Conservation (phyloP, 495 filamentous ascomycete genomes). For the Delitschia confertaspora region DNA sequence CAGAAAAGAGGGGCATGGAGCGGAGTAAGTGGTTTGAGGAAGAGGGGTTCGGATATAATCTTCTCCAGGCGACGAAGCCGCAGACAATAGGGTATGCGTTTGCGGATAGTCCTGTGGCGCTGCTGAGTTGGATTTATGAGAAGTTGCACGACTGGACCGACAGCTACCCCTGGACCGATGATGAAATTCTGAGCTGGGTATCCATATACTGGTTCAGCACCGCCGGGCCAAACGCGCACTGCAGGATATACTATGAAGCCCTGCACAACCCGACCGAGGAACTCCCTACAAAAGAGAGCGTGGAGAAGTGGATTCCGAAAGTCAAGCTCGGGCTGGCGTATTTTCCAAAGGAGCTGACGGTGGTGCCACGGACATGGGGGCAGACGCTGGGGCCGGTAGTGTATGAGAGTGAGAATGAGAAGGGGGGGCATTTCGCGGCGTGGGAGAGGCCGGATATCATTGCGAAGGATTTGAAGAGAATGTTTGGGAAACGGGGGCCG, state of each 20-base stretch:
- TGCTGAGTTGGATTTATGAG: slow-evolving; percentile 50
- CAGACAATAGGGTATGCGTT: slow-evolving; percentile 45
- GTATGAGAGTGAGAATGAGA: slow-evolving; percentile 15
- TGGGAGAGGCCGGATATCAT: slow-evolving; percentile 24
- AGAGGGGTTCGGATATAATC: slow-evolving; percentile 38
- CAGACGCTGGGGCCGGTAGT: slow-evolving; percentile 23
- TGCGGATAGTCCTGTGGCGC: slow-evolving; percentile 43
- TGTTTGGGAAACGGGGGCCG: slow-evolving; percentile 21
- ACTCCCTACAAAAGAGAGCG: slow-evolving; percentile 17
- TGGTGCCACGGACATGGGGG: slow-evolving; percentile 16
- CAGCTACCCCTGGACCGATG: slow-evolving; percentile 44
- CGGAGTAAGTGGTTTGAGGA: slow-evolving; percentile 33
- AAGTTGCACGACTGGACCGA: slow-evolving; percentile 47
- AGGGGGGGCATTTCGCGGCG: slow-evolving; percentile 27
- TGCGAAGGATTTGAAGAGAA: slow-evolving; percentile 19
- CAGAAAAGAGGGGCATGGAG: slow-evolving; percentile 34
- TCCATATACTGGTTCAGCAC: slow-evolving; percentile 46
- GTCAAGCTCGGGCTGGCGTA: slow-evolving; percentile 18
- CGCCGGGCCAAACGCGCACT: slow-evolving; percentile 42
- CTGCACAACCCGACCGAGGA: slow-evolving; percentile 27
- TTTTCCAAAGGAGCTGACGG: slow-evolving; percentile 22
- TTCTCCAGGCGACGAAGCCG: slow-evolving; percentile 42
- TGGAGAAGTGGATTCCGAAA: not conserved
- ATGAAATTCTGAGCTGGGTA: slow-evolving; percentile 49
- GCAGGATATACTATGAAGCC: slow-evolving; percentile 43